Base-by-base conservation (phyloP, 2,329 filamentous ascomycete genomes). In the Alternaria metachromatica region DNA sequence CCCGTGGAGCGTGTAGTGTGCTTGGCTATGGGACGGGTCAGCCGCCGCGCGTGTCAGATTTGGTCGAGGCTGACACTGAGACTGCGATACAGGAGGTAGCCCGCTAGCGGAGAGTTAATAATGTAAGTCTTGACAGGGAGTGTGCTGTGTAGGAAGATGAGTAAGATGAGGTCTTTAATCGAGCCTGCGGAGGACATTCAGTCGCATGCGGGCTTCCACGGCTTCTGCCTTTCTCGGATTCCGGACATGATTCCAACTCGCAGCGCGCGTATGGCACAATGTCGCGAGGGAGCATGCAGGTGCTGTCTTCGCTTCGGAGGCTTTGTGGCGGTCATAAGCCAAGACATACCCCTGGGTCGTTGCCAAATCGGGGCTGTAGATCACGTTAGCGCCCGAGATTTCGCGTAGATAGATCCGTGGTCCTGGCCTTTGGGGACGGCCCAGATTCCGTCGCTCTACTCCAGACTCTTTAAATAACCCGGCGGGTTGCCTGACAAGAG, bases 1-100 rank as follows among this genome's bases (percentile, higher is more conserved):
- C 58, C 45, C 55, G 46, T 33, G 48, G n/a, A 56, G 44, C 30
- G 18, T 23, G 45, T 63, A 58, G 59, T 61, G 61, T 56, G 25
- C 67, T 67, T 69, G 65, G 65, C 65, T 8, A 26, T 60, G 37
- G 44, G 45, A 57, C 30, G 55, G 60, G 44, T 60, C 57, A 58
- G 55, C 60, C 62, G 55, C 58, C 56, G 50, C 28, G 60, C 45
- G 51, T 64, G 56, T 61, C 64, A 62, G 58, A 45, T 30, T 26
- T n/a, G 58, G 58, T 53, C 15, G 28, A 53, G 37, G 55, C 37
- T 46, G 37, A 53, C 30, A 53, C 20, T 25, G 30, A 53, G 49
- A 53, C 49, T 41, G 28, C 15, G 49, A 26, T 41, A 45, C 50
- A 55, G 55, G 33, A 53, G 55, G 23, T 26, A 33, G 44, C 28